Evolutionary conservation across 208 protist species (phyloP), one percentile per base, ranked within the genome.

Genomic region (Wallacemonas rigidus): DNA sequence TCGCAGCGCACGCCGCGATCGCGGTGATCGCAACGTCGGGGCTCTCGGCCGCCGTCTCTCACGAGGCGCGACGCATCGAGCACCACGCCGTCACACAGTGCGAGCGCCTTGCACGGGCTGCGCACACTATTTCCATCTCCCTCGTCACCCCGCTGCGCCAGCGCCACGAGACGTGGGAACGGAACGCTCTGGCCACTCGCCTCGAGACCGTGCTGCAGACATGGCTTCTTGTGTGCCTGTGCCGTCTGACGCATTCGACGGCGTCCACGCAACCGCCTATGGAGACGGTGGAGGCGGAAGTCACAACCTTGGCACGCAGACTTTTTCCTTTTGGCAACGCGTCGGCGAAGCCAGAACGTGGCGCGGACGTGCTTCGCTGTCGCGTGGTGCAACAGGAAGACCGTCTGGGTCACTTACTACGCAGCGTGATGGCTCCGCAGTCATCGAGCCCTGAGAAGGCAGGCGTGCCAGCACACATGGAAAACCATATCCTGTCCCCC

Each of bases 151-250:
- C 56, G 15, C 56, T 62, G 3, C 36, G 56, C 17, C 36, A 62
- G 36, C 56, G 56, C 36, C 56, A 62, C 38, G 8, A 35, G 56
- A 5, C 4, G 56, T 62, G 56, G 56, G 56, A 62, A 15, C 56
- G 38, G 56, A 38, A 62, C 56, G 15, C 17, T 6, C 56, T 62
- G 12, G 56, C 56, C 35, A 7, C 56, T 6, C 56, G 38, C 43
- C 56, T 62, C 17, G 56, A 6, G 56, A n/a, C 56, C 8, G 17
- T 62, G 8, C 26, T 62, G 56, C 6, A 8, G 8, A 15, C 56
- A 38, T 41, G 56, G 35, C 38, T 62, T 6, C 38, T 62, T 40
- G 12, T 12, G 17, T 41, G 56, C 17, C 36, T 62, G 17, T 38
- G 15, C 56, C 56, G 26, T 62, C 17, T 62, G 8, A 38, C 15